A percentile compares a stretch with the other conserved stretches of the same genome.
Conservation (phyloP, 495 filamentous ascomycete species). For the Echria macrotheca region DNA sequence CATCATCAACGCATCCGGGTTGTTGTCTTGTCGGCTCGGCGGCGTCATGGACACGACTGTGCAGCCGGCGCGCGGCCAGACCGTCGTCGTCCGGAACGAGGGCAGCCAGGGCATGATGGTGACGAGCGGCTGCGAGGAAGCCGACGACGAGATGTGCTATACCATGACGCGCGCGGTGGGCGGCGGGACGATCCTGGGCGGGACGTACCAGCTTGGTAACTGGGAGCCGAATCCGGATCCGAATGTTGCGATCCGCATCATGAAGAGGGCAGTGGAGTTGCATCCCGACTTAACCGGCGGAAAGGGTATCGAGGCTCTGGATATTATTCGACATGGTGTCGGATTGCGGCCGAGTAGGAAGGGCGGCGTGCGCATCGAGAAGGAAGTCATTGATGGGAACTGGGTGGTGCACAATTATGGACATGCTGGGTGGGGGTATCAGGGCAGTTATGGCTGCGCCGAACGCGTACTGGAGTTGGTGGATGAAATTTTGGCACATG, state of each 20-base stretch:
- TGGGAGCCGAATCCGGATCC: slow-evolving; percentile 82
- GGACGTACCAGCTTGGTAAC: slow-evolving; percentile 74
- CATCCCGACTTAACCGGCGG: slow-evolving; percentile 71
- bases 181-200: slow-evolving; percentile 75
- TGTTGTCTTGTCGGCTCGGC: slow-evolving; percentile 66
- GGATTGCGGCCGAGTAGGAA: slow-evolving; percentile 74
- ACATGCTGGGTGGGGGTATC: slow-evolving; percentile 90
- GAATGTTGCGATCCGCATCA: slow-evolving; percentile 77
- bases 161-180: slow-evolving; percentile 86
- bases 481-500: slow-evolving; percentile 41
- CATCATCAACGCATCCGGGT: slow-evolving; percentile 82
- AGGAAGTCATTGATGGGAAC: slow-evolving; percentile 63
- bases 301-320: slow-evolving; percentile 70
- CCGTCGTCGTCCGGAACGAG: slow-evolving; percentile 82
- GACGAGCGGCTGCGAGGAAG: slow-evolving; percentile 75
- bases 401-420: slow-evolving; percentile 94
- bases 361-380: slow-evolving; percentile 76
- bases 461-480: slow-evolving; percentile 65
- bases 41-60: slow-evolving; percentile 76
- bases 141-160: slow-evolving; percentile 73
- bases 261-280: slow-evolving; percentile 72
- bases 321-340: slow-evolving; percentile 84
- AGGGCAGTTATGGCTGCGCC: slow-evolving; percentile 81
- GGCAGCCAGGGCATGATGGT: slow-evolving; percentile 65
- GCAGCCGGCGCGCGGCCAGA: slow-evolving; percentile 77